Evolutionary conservation across 1,284 basidiomycete genomes (phyloP).

Genomic region (Phellinidium pouzarii): DNA sequence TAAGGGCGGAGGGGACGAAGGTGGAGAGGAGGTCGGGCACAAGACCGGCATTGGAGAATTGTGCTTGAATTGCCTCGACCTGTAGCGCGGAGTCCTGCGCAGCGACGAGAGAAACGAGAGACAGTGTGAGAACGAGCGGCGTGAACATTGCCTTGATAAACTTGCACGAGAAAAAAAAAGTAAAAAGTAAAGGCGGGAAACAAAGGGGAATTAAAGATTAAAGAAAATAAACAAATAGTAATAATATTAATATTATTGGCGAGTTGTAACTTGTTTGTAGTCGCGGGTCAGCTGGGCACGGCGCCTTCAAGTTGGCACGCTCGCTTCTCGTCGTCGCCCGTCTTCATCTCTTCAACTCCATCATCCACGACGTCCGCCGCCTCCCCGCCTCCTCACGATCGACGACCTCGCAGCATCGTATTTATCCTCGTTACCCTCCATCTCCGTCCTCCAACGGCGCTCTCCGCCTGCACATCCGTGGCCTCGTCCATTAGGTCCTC

Average conservation of each 20-base stretch:
- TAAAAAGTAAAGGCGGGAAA: constrained; percentile 7
- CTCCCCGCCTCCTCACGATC: constrained; percentile 7
- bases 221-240: constrained; percentile 20
- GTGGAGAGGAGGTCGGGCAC: constrained; percentile 50
- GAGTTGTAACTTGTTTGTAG: neutral
- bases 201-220: constrained; percentile 23
- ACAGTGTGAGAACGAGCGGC: constrained; percentile 29
- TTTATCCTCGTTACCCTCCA: neutral
- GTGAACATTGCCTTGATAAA: constrained; percentile 8
- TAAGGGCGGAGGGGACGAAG: constrained; percentile 50
- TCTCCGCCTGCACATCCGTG: constrained; percentile 2
- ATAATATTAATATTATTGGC: neutral
- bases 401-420: neutral
- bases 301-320: neutral
- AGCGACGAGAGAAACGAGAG: constrained; percentile 33
- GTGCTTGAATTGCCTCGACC: constrained; percentile 51
- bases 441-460: constrained; percentile 3
- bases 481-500: neutral
- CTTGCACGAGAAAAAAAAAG: constrained; percentile 5
- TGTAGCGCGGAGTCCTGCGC: constrained; percentile 37
- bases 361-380: constrained; percentile 25
- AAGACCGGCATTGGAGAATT: constrained; percentile 51
- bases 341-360: constrained; percentile 15
- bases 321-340: constrained; percentile 10
- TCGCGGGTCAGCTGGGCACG: neutral